phyloP scores from a whole-genome alignment of 192 early-diverging fungal species.

The Neocallimastix lanati region DNA sequence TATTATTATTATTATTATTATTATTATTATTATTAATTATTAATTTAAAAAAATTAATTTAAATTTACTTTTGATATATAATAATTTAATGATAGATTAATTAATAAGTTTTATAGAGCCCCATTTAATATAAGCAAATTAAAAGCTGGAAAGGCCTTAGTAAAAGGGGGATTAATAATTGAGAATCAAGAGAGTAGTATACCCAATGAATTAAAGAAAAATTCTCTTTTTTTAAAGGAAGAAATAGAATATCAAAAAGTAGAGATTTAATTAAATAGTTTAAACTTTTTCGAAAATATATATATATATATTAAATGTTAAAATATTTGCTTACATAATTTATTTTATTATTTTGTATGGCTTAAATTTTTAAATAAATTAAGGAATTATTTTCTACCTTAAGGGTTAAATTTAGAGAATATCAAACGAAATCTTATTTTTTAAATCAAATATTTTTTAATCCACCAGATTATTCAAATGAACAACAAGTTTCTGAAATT shows the following conservation, averaged over 20 bases:
- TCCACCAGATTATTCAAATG: background rate
- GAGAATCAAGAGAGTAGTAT: background rate
- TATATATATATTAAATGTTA: too few relatives aligned
- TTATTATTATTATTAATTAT: too few relatives aligned
- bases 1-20: too few relatives aligned
- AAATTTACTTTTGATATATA: too few relatives aligned
- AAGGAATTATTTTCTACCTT: background rate
- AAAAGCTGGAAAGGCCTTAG: background rate
- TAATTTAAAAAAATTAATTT: too few relatives aligned
- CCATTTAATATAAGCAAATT: background rate
- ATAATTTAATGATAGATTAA: background rate
- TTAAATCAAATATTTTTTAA: background rate
- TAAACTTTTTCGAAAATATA: too few relatives aligned
- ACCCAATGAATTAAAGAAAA: background rate
- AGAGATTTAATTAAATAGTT: background rate
- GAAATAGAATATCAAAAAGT: background rate
- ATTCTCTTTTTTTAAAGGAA: background rate
- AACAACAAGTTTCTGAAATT: background rate
- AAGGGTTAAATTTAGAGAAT: background rate
- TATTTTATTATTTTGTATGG: too few relatives aligned
- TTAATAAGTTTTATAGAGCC: background rate
- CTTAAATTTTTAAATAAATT: background rate
- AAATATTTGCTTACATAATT: too few relatives aligned
- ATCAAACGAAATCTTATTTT: background rate
- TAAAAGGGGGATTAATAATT: background rate